Evolutionary conservation across 805 yeast species (phyloP).

Genomic region (Wickerhamia fluorescens): DNA sequence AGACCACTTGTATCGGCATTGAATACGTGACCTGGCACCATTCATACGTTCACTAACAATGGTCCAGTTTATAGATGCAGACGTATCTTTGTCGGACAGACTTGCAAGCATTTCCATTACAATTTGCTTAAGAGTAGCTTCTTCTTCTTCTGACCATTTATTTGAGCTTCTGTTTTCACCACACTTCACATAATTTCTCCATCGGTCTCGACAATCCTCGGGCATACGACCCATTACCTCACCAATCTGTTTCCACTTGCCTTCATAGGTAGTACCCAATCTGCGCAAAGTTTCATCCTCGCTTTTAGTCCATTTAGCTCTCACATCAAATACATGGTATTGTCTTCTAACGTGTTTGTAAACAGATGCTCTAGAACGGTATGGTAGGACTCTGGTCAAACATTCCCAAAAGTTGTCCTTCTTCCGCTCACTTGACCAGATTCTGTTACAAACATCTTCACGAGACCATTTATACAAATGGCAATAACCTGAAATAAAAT

Average conservation of each 20-base stretch:
- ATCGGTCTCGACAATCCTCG: conserved; percentile 93
- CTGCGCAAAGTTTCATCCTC: conserved; percentile 67
- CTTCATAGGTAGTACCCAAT: conserved; percentile 59
- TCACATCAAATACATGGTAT: conserved; percentile 77
- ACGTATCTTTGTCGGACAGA: conserved; percentile 11
- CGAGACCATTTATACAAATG: conserved; percentile 54
- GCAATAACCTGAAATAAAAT: conserved; percentile 65
- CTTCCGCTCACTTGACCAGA: conserved; percentile 80
- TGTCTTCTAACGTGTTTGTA: conserved; percentile 90
- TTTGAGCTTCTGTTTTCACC: conserved; percentile 69
- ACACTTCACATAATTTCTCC: conserved; percentile 94
- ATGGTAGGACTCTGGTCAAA: conserved; percentile 71
- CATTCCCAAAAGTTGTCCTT: conserved; percentile 90
- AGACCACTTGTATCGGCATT: conserved; percentile 94
- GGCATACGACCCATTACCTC: conserved; percentile 85
- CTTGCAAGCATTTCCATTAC: conserved; percentile 40
- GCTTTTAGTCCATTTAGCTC: conserved; percentile 86
- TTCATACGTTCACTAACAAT: conserved; percentile 83
- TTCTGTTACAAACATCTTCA: conserved; percentile 69
- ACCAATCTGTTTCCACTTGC: conserved; percentile 88
- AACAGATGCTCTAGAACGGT: conserved; percentile 80
- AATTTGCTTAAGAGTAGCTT: conserved; percentile 48
- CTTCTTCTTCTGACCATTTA: conserved; percentile 78
- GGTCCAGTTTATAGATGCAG: conserved; percentile 77
- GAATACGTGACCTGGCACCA: conserved; percentile 83